phyloP scores from a whole-genome alignment of 1,284 basidiomycete species.

The Tylopilus orsonianus region DNA sequence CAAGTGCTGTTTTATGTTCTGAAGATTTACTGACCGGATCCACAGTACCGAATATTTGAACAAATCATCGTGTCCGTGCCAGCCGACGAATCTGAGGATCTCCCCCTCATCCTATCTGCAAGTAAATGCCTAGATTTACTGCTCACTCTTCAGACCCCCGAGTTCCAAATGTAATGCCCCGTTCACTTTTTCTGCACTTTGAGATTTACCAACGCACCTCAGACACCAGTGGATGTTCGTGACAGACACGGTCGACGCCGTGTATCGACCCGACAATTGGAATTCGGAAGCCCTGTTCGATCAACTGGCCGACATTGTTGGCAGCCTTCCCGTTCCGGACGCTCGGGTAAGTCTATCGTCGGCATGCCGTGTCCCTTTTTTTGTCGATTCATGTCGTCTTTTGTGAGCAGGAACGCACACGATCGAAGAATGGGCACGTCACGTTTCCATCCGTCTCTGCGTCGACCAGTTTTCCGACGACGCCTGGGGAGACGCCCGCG shows the following conservation, averaged over 20 bases:
- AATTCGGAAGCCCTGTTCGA: constrained; percentile 88
- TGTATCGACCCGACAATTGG: constrained; percentile 85
- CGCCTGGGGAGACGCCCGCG: constrained; percentile 34
- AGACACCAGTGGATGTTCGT: constrained; percentile 99
- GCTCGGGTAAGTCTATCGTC: constrained; percentile 38
- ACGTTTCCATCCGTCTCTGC: constrained; percentile 21
- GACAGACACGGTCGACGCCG: constrained; percentile 95
- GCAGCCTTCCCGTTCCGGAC: constrained; percentile 54
- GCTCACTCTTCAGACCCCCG: constrained; percentile 90
- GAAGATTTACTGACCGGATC: constrained; percentile 14
- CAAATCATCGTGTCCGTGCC: constrained; percentile 63
- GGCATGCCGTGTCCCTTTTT: background rate
- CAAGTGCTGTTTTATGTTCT: constrained; percentile 36
- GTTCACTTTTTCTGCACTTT: background rate
- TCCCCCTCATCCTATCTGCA: constrained; percentile 82
- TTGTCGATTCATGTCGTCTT: background rate
- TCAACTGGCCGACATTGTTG: constrained; percentile 80
- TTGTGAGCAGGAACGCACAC: constrained; percentile 24
- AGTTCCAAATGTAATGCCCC: constrained; percentile 88
- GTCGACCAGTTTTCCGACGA: constrained; percentile 29
- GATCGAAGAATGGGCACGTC: constrained; percentile 26
- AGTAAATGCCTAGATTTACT: constrained; percentile 94
- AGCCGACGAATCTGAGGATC: constrained; percentile 78
- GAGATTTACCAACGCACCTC: constrained; percentile 10
- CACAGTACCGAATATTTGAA: constrained; percentile 74